These are phyloP conservation scores for Arthroderma sp. DNA, from an alignment of 2,329 filamentous ascomycete genomes.

Conservation along the genomic window DNA sequence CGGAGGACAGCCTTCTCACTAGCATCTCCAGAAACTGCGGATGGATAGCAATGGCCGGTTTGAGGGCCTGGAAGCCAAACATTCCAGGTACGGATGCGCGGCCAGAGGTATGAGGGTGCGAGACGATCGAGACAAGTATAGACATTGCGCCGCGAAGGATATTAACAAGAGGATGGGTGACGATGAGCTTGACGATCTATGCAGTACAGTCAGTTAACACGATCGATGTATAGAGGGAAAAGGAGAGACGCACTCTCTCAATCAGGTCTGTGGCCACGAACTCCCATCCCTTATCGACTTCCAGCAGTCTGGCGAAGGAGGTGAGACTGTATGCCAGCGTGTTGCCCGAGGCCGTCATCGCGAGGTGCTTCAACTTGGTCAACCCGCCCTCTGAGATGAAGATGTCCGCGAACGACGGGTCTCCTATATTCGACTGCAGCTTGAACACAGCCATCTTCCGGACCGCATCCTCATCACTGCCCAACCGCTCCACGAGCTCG, in stretches of 20 bases:
- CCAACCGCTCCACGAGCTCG: constrained; percentile 47
- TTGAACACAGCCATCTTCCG: constrained; percentile 99
- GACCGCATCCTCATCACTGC: constrained; percentile 66
- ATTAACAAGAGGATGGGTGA: constrained; percentile 91
- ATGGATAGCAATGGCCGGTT: constrained; percentile 80
- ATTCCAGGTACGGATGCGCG: constrained; percentile 43
- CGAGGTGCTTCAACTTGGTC: constrained; percentile 65
- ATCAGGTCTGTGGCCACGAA: constrained; percentile 42
- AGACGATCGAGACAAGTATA: constrained; percentile 84
- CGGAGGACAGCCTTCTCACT: constrained; percentile 79
- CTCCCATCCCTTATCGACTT: constrained; percentile 98
- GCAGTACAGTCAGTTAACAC: neutral
- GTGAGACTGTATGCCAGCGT: constrained; percentile 92
- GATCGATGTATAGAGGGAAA: neutral
- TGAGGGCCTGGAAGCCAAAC: constrained; percentile 82
- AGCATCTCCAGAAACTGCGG: constrained; percentile 92
- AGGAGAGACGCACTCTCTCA: constrained; percentile 43
- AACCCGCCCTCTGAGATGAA: constrained; percentile 87
- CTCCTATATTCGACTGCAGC: constrained; percentile 85
- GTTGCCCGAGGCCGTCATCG: constrained; percentile 77
- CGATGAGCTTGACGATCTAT: constrained; percentile 81
- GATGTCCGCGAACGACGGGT: constrained; percentile 89
- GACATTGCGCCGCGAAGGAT: constrained; percentile 95
- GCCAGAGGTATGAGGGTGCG: constrained; percentile 57
- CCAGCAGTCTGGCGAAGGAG: constrained; percentile 71